Base-by-base conservation (phyloP, 1,139 yeast species). In the Geotrichum citri-aurantii region DNA sequence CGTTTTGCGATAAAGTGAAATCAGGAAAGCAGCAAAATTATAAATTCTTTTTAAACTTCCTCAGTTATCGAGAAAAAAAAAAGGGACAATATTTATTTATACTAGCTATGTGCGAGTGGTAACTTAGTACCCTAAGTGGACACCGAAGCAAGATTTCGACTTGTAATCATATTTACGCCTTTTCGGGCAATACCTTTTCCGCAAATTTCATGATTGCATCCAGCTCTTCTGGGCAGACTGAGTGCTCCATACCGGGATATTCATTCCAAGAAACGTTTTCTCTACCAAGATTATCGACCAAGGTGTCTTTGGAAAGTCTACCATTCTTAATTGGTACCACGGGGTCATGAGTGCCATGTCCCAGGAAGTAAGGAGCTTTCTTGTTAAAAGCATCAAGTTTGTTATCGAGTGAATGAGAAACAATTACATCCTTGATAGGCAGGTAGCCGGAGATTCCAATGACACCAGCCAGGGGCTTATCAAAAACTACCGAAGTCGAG, bases 291-390 rank as follows among this genome's bases (percentile, higher is more conserved):
- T 80, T 79, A 14, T 73, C 67, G 33, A 63, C 65, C 56, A 77
- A 65, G n/a, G 61, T 54, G n/a, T 68, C 68, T 17, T 62, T 52
- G 1, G 91, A 77, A 31, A 68, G 62, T 53, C 74, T 70, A 3
- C 88, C 96, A 61, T 71, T 76, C 3, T 72, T 65, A 55, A 76
- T 74, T 4, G 77, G 69, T 26, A 93, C 81, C 4, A 92, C 76
- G 0, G 87, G 87, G 69, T 93, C 99, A 1, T 69, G 73, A 1
- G 82, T 81, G 29, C 99, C 99, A 70, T 93, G 98, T 8, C 95
- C 96, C 65, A 89, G 88, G 75, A 90, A 90, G 14, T 89, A 75
- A 0, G 97, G 96, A 0, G 96, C 88, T 3, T 77, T 74, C 27
- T 74, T 71, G 70, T 89, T 90, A 29, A 73, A 71, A 7, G 65